A percentile compares a stretch with the other conserved stretches of the same genome.
Conservation (phyloP, 768 basidiomycete species). For the Rhizopogon vinicolor region DNA sequence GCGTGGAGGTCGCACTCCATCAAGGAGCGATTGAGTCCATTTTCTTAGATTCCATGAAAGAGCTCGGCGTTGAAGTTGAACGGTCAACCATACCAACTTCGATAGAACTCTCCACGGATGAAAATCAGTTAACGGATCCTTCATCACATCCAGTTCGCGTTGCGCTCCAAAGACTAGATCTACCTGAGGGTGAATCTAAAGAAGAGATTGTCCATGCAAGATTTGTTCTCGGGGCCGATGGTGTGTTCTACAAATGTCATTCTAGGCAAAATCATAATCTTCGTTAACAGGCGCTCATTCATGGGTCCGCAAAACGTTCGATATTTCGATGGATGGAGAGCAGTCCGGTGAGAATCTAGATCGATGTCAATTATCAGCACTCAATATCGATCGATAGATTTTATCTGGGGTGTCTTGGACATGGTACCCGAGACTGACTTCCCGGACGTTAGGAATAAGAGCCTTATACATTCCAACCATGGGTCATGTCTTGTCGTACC, state of each 20-base stretch:
- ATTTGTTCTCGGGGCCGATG: constrained; percentile 76
- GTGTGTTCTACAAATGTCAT: constrained; percentile 26
- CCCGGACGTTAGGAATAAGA: constrained; percentile 47
- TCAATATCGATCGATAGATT: constrained; percentile 20
- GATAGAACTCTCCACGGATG: constrained; percentile 24
- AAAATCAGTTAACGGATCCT: constrained; percentile 16
- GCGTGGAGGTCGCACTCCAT: constrained; percentile 25
- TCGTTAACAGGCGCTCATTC: constrained; percentile 62
- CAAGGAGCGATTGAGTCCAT: constrained; percentile 31
- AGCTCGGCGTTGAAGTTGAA: constrained; percentile 25
- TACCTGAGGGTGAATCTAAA: constrained; percentile 26
- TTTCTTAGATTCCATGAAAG: constrained; percentile 30
- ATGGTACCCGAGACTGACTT: constrained; percentile 46
- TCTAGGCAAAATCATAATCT: not conserved
- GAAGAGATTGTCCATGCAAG: constrained; percentile 64
- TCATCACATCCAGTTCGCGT: constrained; percentile 20
- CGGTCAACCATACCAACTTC: constrained; percentile 24
- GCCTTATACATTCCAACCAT: constrained; percentile 45
- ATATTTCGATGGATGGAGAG: constrained; percentile 74
- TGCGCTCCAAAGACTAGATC: constrained; percentile 14
- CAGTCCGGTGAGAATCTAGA: constrained; percentile 37
- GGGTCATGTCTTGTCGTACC: constrained; percentile 51
- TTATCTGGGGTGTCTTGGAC: constrained; percentile 43
- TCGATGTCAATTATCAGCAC: not conserved
- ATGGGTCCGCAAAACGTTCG: constrained; percentile 69